Evolutionary conservation across 768 basidiomycete species (phyloP), one percentile per base, ranked within the genome.

Genomic region (Amanita exitialis): DNA sequence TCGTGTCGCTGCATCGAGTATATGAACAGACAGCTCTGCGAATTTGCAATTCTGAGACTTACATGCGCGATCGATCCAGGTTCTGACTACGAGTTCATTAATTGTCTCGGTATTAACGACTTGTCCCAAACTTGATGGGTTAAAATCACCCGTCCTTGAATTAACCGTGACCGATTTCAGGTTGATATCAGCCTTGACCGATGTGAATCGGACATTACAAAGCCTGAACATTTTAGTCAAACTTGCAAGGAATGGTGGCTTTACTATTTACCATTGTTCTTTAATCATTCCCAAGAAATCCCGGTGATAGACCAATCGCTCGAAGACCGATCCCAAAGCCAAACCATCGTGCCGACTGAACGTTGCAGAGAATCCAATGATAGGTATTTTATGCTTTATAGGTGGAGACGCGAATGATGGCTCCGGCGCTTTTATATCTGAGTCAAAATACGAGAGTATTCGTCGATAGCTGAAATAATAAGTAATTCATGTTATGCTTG

Each of bases 331-430:
- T 5, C 90, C 84, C 3, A 98, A 76, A 1, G 92, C 89, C 2
- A 94, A 71, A 4, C 91, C 88, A 57, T 98, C 95, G 56, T 94
- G 89, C 25, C 95, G 77, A 56, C 82, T 84, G 69, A 96, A 96
- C 0, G 95, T 98, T 1, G 95, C 95, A 49, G 91, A 92, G 62
- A 98, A 96, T 0, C 94, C 95, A 41, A 98, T 75, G 46, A 96
- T 82, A 2, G 94, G 91, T 23, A 94, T 78, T 38, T 69, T 68
- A 59, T 80, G 71, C 10, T 63, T 61, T 35, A 69, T 63, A 39
- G 51, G 52, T 21, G 70, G 71, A 39, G 70, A 62, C n/a, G 61
- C 48, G 47, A 72, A 62, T 42, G 64, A 53, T 42, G 62, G 55
- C 61, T 83, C 74, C 21, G 82, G 79, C 53, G 71, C 73, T 48